Evolutionary conservation across 176 grass and related monocot species (phyloP).

Genomic region (Hordeum marinum): DNA sequence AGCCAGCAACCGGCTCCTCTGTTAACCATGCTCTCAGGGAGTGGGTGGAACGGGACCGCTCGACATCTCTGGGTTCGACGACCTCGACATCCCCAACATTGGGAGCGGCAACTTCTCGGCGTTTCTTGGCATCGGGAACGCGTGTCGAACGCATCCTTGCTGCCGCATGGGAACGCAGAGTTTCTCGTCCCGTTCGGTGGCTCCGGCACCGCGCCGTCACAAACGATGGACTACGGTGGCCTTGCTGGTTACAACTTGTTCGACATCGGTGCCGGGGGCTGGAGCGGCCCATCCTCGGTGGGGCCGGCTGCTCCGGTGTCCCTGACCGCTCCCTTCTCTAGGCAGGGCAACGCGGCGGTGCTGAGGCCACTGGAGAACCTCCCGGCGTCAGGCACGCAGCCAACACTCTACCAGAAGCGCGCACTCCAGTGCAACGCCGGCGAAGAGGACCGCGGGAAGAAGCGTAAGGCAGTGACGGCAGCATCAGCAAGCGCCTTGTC

Average conservation of each 20-base stretch:
- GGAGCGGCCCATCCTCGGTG: slow-evolving; percentile 6
- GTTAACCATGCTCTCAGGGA: too few relatives aligned
- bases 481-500: background rate
- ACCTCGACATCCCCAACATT: slow-evolving; percentile 41
- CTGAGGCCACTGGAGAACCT: slow-evolving; percentile 80
- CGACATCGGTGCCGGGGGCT: slow-evolving; percentile 13
- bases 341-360: slow-evolving; percentile 57
- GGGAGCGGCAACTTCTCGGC: slow-evolving; percentile 15
- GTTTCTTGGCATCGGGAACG: slow-evolving; percentile 20
- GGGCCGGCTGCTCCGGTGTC: background rate
- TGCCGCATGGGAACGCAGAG: too few relatives aligned
- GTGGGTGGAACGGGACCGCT: slow-evolving; percentile 32
- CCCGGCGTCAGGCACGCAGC: slow-evolving; percentile 68
- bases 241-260: slow-evolving; percentile 54
- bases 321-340: slow-evolving; percentile 31
- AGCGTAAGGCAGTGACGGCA: slow-evolving; percentile 37
- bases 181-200: too few relatives aligned
- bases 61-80: slow-evolving; percentile 59
- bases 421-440: slow-evolving; percentile 72
- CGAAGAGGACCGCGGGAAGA: slow-evolving; percentile 61
- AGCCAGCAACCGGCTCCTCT: too few relatives aligned
- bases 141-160: slow-evolving; percentile 27
- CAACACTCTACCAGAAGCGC: slow-evolving; percentile 95
- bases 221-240: slow-evolving; percentile 36
- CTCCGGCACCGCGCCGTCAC: slow-evolving; percentile 43